phyloP scores from a whole-genome alignment of 257 asterid genomes.

The Forsythia suspensa region DNA sequence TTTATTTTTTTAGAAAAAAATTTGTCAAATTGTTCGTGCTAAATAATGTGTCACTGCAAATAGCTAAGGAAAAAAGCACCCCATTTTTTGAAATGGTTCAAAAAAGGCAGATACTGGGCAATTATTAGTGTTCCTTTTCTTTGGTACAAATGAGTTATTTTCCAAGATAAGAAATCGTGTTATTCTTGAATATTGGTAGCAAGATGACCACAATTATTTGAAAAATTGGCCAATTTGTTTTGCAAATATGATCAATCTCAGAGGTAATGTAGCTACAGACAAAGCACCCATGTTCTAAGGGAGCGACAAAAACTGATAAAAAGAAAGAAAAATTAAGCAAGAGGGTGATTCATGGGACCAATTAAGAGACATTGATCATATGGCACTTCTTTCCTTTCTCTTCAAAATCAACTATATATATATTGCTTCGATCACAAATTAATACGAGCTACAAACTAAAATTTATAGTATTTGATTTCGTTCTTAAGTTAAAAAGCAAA shows the following conservation, averaged over 20 bases:
- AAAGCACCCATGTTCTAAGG: not conserved
- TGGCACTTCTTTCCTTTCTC: not conserved
- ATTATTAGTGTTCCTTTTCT: constrained; percentile 25
- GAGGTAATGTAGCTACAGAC: not conserved
- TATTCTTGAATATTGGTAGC: constrained; percentile 25
- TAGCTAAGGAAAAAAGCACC: not conserved
- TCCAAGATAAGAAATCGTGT: constrained; percentile 33
- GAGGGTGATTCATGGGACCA: not conserved
- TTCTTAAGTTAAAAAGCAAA: not conserved
- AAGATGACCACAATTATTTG: constrained; percentile 31
- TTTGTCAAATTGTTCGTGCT: not conserved
- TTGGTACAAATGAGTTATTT: constrained; percentile 25
- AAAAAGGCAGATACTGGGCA: not conserved
- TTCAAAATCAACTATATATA: not conserved
- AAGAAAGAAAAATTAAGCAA: no score
- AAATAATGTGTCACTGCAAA: not conserved
- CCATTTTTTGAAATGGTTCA: not conserved
- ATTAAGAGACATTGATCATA: not conserved
- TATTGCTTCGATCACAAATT: not conserved
- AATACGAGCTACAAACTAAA: not conserved
- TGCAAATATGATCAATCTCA: not conserved
- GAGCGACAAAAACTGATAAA: no score
- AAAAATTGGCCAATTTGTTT: constrained; percentile 13
- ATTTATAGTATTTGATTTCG: not conserved
- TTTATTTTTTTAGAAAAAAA: not conserved